Percentiles rank a stretch among this genome's conserved stretches.
These are phyloP conservation scores for Apiospora malaysiana DNA, from an alignment of 2,329 filamentous ascomycete genomes.

Conservation along the genomic window DNA sequence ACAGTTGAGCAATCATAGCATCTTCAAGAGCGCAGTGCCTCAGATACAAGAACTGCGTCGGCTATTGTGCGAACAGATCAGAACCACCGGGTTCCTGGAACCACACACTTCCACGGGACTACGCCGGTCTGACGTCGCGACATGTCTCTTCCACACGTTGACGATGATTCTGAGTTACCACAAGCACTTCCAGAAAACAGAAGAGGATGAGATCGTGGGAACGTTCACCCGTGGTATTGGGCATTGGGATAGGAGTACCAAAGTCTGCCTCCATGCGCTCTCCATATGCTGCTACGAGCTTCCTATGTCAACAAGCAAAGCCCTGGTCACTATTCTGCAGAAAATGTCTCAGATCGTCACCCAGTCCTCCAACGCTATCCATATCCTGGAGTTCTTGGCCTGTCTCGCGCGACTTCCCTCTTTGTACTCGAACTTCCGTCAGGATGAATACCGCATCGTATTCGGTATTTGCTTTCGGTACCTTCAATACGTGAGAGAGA, in stretches of 20 bases:
- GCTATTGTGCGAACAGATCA: slow-evolving; percentile 82
- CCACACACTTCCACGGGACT: slow-evolving; percentile 80
- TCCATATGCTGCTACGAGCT: slow-evolving; percentile 96
- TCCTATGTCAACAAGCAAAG: slow-evolving; percentile 84
- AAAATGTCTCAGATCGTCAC: slow-evolving; percentile 98
- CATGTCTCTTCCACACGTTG: slow-evolving; percentile 85
- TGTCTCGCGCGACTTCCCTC: slow-evolving; percentile 84
- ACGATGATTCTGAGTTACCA: slow-evolving; percentile 93
- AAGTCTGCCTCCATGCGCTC: slow-evolving; percentile 91
- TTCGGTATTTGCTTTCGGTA: slow-evolving; percentile 97
- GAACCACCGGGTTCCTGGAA: slow-evolving; percentile 77
- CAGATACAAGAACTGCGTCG: slow-evolving; percentile 79
- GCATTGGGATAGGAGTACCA: slow-evolving; percentile 84
- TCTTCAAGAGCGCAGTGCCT: slow-evolving; percentile 76
- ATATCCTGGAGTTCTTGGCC: slow-evolving; percentile 95
- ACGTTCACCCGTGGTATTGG: slow-evolving; percentile 86
- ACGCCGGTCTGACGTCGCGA: slow-evolving; percentile 85
- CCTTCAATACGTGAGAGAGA: slow-evolving; percentile 83
- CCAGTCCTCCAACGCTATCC: slow-evolving; percentile 86
- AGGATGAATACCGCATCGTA: slow-evolving; percentile 91
- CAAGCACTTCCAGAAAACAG: slow-evolving; percentile 78
- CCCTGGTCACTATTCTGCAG: slow-evolving; percentile 82
- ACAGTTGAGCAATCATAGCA: slow-evolving; percentile 86
- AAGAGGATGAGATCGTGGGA: slow-evolving; percentile 88
- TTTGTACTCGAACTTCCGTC: slow-evolving; percentile 85